Conservation (phyloP, 192 early-diverging fungal species). For the Dimargaris xerosporica region DNA sequence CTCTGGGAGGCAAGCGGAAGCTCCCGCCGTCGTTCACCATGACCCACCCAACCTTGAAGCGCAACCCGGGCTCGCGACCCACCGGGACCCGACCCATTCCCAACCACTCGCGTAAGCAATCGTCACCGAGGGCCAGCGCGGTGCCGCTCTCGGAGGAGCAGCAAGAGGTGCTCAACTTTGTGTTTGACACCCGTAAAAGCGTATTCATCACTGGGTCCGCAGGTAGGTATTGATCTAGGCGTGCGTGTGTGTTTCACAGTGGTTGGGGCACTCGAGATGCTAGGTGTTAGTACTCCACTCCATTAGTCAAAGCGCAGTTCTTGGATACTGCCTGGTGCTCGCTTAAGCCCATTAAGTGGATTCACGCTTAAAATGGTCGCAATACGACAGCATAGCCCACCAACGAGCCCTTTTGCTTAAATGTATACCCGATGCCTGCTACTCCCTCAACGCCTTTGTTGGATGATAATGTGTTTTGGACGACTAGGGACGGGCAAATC, state of each 20-base stretch:
- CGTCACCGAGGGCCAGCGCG: background rate
- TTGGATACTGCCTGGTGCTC: background rate
- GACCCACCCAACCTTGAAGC: no score
- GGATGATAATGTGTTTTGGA: no score
- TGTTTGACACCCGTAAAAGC: slow-evolving; percentile 31
- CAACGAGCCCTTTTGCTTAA: slow-evolving; percentile 6
- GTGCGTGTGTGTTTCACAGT: no score
- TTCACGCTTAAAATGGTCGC: background rate
- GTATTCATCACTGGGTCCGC: slow-evolving; percentile 70
- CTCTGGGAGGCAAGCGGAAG: no score
- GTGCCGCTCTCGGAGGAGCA: slow-evolving; percentile 35
- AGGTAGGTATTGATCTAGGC: slow-evolving; percentile 18
- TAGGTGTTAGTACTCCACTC: background rate
- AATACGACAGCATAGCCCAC: background rate
- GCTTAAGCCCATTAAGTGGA: background rate
- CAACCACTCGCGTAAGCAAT: background rate
- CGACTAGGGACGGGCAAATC: slow-evolving; percentile 30
- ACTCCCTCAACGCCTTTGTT: no score
- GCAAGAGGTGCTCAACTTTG: slow-evolving; percentile 38
- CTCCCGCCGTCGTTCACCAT: no score
- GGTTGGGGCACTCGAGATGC: background rate
- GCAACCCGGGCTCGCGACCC: no score
- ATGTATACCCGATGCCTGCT: background rate
- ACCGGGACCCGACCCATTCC: background rate
- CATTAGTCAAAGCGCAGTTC: background rate